A percentile compares a stretch with the other conserved stretches of the same genome.
phyloP scores from a whole-genome alignment of 768 basidiomycete genomes.

The Phallus indusiatus region DNA sequence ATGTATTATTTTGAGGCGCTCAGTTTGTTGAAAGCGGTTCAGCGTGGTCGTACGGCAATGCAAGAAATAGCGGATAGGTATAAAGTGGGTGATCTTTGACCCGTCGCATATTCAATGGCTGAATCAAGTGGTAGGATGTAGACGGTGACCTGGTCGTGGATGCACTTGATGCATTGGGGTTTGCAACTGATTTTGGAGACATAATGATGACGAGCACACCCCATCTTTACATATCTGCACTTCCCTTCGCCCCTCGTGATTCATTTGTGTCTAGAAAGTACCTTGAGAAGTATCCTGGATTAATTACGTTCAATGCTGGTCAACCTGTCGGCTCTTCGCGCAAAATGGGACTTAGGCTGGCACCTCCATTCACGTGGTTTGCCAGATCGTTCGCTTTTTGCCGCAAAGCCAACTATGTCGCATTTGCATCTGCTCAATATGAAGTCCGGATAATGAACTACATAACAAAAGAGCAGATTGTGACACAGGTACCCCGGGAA shows the following conservation, averaged over 20 bases:
- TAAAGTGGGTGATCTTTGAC: conserved; percentile 1
- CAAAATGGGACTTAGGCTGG: conserved; percentile 8
- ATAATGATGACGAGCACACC: too few relatives aligned
- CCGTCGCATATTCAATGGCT: background rate
- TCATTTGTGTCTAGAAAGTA: conserved; percentile 16
- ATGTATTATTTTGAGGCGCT: too few relatives aligned
- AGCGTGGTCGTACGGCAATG: too few relatives aligned
- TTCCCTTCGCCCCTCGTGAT: conserved; percentile 24
- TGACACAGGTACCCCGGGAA: too few relatives aligned
- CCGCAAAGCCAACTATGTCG: conserved; percentile 16
- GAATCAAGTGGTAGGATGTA: background rate
- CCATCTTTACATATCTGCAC: conserved; percentile 29
- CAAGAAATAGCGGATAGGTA: background rate
- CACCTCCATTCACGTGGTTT: background rate
- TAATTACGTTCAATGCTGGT: conserved; percentile 9
- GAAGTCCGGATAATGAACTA: too few relatives aligned
- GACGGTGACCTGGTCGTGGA: conserved; percentile 5
- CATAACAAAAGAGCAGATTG: too few relatives aligned
- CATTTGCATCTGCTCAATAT: conserved; percentile 18
- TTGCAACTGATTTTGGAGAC: conserved; percentile 25
- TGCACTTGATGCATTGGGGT: conserved; percentile 18
- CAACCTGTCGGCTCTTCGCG: background rate
- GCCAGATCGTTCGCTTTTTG: conserved; percentile 10
- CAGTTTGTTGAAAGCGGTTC: too few relatives aligned
- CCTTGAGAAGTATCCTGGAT: conserved; percentile 12